phyloP scores from a whole-genome alignment of 1,284 basidiomycete genomes.

The Wallemia hederae region DNA sequence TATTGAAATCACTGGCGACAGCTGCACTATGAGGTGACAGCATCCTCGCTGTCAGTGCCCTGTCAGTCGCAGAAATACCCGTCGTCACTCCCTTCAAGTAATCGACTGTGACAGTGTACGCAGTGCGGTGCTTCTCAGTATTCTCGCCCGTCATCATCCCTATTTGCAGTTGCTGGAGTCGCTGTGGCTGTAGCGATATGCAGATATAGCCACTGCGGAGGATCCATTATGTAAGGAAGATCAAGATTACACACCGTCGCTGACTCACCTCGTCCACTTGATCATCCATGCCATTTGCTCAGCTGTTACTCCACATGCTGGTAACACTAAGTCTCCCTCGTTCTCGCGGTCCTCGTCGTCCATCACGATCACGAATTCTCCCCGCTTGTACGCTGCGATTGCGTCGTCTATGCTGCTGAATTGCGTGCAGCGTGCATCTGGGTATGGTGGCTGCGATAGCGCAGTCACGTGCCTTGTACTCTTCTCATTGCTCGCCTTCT shows the following conservation, averaged over 20 bases:
- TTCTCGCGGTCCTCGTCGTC: slow-evolving; percentile 82
- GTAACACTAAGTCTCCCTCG: slow-evolving; percentile 73
- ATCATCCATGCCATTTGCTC: slow-evolving; percentile 99
- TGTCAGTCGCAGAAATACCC: slow-evolving; percentile 88
- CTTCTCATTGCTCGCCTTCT: neutral
- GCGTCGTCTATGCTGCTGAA: slow-evolving; percentile 50
- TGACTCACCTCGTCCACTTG: slow-evolving; percentile 55
- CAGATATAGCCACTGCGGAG: slow-evolving; percentile 71
- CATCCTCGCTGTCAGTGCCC: slow-evolving; percentile 55
- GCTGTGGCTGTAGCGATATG: slow-evolving; percentile 44
- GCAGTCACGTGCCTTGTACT: neutral
- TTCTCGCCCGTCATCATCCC: slow-evolving; percentile 83
- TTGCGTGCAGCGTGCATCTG: neutral
- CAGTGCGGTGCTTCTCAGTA: slow-evolving; percentile 70
- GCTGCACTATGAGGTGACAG: slow-evolving; percentile 28
- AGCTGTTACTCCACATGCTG: slow-evolving; percentile 49
- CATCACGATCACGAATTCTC: slow-evolving; percentile 82
- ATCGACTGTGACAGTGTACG: slow-evolving; percentile 90
- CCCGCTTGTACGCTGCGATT: slow-evolving; percentile 40
- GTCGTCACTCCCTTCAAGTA: slow-evolving; percentile 61
- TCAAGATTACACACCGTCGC: neutral
- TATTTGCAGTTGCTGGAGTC: slow-evolving; percentile 51
- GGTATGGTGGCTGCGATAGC: neutral
- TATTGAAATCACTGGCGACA: slow-evolving; percentile 46
- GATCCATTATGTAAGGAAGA: neutral